Base-by-base conservation (phyloP, 495 filamentous ascomycete species). In the Aspergillus egyptiacus region DNA sequence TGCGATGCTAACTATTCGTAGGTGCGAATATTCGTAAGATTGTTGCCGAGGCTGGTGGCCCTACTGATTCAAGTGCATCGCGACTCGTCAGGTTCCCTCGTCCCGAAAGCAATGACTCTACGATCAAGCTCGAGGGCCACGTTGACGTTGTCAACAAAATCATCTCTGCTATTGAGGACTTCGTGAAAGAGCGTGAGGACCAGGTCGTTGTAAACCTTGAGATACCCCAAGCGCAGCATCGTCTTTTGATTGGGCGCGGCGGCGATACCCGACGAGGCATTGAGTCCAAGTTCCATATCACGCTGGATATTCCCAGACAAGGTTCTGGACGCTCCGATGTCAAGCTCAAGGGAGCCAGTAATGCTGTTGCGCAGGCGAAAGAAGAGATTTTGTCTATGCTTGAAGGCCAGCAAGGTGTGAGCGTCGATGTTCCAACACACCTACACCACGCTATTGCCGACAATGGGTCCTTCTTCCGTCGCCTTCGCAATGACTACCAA, bases 81-180 rank as follows among this genome's bases (percentile, higher is more conserved):
- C 86, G 89, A 38, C 85, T 88, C 57, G 87, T 99, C 51, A 87
- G 87, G 59, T 96, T 99, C 75, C 93, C 93, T 19, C 87, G 87
- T 25, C 71, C 82, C 3, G 88, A 91, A 31, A 76, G 73, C 58
- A 69, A 58, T n/a, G 87, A 84, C n/a, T 85, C 84, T 52, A 77
- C 79, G 20, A 95, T 99, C 63, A 85, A 79, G 56, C 76, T 99
- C 13, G 89, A 96, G 66, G 93, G 93, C 31, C 80, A 82, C 47
- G 78, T 79, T 38, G 77, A 78, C 37, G 74, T 99, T 31, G 93
- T 97, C 3, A 86, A 95, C 52, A 93, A 85, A 70, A 95, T 99
- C 57, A 71, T 93, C 53, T 75, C 82, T 6, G 76, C 85, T 9
- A 95, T 99, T 53, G 61, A 91, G 56, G 70, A 78, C 18, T 84